Base-by-base conservation (phyloP, 345 rosid genomes). In the Salix caprea region DNA sequence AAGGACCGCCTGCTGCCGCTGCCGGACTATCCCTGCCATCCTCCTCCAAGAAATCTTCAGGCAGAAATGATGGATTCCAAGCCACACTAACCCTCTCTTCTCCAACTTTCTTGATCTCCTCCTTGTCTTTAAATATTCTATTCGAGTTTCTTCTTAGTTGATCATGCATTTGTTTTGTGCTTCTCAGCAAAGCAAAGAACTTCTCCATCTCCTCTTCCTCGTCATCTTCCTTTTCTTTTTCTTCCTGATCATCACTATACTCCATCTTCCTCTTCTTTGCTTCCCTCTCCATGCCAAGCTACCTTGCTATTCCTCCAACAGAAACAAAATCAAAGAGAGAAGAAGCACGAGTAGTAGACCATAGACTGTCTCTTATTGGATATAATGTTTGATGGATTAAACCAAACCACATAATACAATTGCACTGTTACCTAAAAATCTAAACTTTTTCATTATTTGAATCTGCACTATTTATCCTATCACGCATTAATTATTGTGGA, bases 151-250 rank as follows among this genome's bases (percentile, higher is more conserved):
- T 67, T 24, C 72, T 62, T 6, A 69, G 39, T 3, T 65, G 79
- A 67, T 82, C 86, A 5, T 74, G 82, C 77, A 79, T 70, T 32
- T 89, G 91, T 73, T 71, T 88, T 5, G 89, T 79, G 60, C 86
- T 86, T 74, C 84, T 84, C 50, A 89, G 79, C 73, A 91, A 73
- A 19, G 91, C 88, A 61, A 82, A 89, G 84, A 91, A 81, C 86
- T 81, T 84, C 80, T 87, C 87, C 78, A 91, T 83, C 81, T 86
- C 80, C 80, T 82, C 81, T 26, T 88, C 86, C 40, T 84, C 86
- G 1, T 71, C 82, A 6, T 78, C 84, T 19, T 65, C 8, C 66
- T 37, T 13, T 66, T 36, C 6, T 10, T 14, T 39, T 36, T 64
- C 24, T 34, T 32, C n/a, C 4, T 36, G 37, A 5, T 28, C 72